Base-by-base conservation (phyloP, 352 stramenopile species). In the Hyaloperonospora brassicae region DNA sequence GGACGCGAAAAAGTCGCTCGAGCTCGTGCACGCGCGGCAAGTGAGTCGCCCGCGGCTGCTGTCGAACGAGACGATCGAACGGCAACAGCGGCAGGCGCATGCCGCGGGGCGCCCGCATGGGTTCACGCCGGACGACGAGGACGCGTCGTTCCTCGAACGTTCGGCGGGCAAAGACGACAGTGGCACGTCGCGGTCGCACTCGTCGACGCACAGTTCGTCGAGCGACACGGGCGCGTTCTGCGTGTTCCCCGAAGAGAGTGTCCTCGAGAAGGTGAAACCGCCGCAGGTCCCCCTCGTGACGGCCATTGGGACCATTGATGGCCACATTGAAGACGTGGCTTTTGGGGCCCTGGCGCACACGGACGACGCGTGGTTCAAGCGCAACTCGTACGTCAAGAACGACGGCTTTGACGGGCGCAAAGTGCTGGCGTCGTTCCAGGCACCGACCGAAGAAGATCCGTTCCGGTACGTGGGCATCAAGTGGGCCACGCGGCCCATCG, bases 391-490 rank as follows among this genome's bases (percentile, higher is more conserved):
- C 58, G 60, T 79, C 1, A 72, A 72, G 46, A 71, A 76, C 47
- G 60, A 71, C 50, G 56, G 49, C 27, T 76, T 75, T 24, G 70
- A 76, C 39, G 60, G 42, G 6, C 60, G 56, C 3, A 61, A 64
- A 44, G 56, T 84, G 47, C 47, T 84, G 21, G 62, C 73, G 12
- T 65, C 68, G 44, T 66, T 84, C 34, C 65, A 80, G 22, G 14
- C 24, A 2, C 73, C 73, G 0, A 74, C 55, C 2, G 54, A 66
- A 6, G 70, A 76, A 30, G 73, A 84, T 36, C 73, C 73, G 34
- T 84, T 80, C 57, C 70, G 63, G 7, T 80, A 69, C 30, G 57
- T 84, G 6, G 70, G 65, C 5, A 66, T 84, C 56, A 80, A 84
- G 41, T 80, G 73, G 73, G 53, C 57, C 25, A 64, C 56, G 1